Evolutionary conservation across 2,329 filamentous ascomycete genomes (phyloP).

Genomic region (Furcasterigmium sp.): DNA sequence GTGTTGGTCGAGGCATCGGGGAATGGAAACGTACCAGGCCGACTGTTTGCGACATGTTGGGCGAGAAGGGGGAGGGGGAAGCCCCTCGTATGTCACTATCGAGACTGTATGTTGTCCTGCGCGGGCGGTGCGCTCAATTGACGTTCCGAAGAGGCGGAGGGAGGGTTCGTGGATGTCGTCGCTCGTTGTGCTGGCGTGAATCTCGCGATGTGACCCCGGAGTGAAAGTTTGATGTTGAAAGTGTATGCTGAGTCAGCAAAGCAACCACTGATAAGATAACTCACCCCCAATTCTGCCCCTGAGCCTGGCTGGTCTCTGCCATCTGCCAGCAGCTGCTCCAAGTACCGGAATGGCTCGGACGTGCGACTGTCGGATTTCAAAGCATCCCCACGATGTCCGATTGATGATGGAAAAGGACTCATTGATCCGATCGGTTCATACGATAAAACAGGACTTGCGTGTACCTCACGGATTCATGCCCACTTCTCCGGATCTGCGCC

Average conservation of each 20-base stretch:
- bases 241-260: slow-evolving; percentile 2
- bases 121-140: neutral
- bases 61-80: neutral
- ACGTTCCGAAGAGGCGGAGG: neutral
- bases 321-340: slow-evolving; percentile 1
- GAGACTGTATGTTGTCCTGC: neutral
- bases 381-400: slow-evolving; percentile 20
- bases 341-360: slow-evolving; percentile 3
- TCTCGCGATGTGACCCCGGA: neutral
- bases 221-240: slow-evolving; percentile 4
- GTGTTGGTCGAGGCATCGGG: too few species aligned
- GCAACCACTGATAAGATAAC: slow-evolving; percentile 7
- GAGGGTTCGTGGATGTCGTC: neutral
- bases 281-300: neutral
- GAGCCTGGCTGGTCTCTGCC: neutral
- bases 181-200: neutral
- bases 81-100: neutral
- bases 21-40: slow-evolving; percentile 55
- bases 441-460: too few species aligned
- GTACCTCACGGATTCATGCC: too few species aligned
- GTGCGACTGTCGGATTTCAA: slow-evolving; percentile 25
- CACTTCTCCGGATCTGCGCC: neutral
- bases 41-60: slow-evolving; percentile 71
- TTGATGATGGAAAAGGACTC: slow-evolving; percentile 9
- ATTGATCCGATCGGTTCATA: slow-evolving; percentile 2